Evolutionary conservation across 1,284 basidiomycete genomes (phyloP), one percentile per base, ranked within the genome.

Genomic region (Meripilus lineatus): DNA sequence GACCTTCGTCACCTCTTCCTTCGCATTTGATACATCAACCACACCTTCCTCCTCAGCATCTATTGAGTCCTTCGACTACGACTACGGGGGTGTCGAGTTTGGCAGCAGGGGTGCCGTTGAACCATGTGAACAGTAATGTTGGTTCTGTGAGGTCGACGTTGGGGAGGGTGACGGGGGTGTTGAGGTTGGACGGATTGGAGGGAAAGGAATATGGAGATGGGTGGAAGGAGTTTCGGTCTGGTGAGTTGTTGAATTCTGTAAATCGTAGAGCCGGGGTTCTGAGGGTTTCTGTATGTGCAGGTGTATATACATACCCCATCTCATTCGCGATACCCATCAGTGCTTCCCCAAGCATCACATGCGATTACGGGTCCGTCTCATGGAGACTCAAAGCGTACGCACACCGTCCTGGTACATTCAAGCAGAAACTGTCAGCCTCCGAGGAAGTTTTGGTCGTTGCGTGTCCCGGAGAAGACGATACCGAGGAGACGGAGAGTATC

Each of bases 221-320:
- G 10, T 97, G 92, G 88, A 88, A 87, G 56, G 87, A 96, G 63
- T 95, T 97, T 65, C 81, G 85, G 53, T 85, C 89, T 69, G 93
- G 93, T 88, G 46, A 35, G 71, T 63, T 3, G 20, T 26, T 21
- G n/a, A 30, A 30, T 10, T 30, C 10, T 30, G n/a, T 30, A 8
- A 30, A 10, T 30, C n/a, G n/a, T 30, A 10, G 28, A 30, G n/a
- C 38, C 15, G 11, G 21, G n/a, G n/a, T 30, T n/a, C 28, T 30
- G 28, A 8, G 35, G 28, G 35, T 40, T 28, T 6, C 26, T 10
- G 24, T 13, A 20, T 36, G 21, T 44, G 17, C 55, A 89, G 91
- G 92, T n/a, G 86, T 82, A 4, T 97, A 98, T 63, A 93, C 87
- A 33, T 99, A 93, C 63, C 93, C 94, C 1, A 89, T 99, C 56